Conservation (phyloP, 176 grass and related monocot species). For the Secale cereale region DNA sequence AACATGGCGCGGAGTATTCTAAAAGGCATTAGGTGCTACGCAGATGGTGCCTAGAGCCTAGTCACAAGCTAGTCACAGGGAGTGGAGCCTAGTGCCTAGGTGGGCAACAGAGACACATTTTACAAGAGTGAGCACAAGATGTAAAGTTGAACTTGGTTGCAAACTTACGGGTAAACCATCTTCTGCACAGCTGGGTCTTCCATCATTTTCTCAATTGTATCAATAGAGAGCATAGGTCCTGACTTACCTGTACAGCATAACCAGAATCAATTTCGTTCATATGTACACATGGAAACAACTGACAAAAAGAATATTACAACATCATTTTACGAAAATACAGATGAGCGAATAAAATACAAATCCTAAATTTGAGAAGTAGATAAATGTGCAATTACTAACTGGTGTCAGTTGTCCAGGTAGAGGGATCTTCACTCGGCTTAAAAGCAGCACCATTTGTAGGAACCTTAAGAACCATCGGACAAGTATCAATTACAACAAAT, state of each 20-base stretch:
- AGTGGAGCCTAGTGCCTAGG: neutral
- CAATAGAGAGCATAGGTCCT: slow-evolving; percentile 68
- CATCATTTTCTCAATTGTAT: slow-evolving; percentile 99
- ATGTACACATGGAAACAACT: neutral
- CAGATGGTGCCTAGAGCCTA: neutral
- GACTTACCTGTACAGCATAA: slow-evolving; percentile 37
- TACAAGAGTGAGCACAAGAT: neutral
- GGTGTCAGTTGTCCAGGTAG: slow-evolving; percentile 48
- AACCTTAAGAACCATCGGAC: slow-evolving; percentile 45
- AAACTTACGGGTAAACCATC: slow-evolving; percentile 97
- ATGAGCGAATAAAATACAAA: slow-evolving; percentile 24
- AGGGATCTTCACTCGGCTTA: slow-evolving; percentile 45
- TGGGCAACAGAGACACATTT: neutral
- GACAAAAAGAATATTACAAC: slow-evolving; percentile 11
- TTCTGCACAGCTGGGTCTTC: slow-evolving; percentile 96
- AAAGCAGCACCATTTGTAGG: slow-evolving; percentile 76
- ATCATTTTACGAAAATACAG: slow-evolving; percentile 22
- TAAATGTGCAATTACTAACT: slow-evolving; percentile 42
- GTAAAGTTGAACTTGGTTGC: neutral
- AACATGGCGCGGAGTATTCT: neutral
- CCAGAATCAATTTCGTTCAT: slow-evolving; percentile 20
- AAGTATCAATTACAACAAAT: neutral
- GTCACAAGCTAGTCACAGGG: neutral
- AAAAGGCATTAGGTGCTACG: neutral
- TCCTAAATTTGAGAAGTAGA: neutral